Conservation (phyloP, 306 rosid genomes). For the Vicia sativa region DNA sequence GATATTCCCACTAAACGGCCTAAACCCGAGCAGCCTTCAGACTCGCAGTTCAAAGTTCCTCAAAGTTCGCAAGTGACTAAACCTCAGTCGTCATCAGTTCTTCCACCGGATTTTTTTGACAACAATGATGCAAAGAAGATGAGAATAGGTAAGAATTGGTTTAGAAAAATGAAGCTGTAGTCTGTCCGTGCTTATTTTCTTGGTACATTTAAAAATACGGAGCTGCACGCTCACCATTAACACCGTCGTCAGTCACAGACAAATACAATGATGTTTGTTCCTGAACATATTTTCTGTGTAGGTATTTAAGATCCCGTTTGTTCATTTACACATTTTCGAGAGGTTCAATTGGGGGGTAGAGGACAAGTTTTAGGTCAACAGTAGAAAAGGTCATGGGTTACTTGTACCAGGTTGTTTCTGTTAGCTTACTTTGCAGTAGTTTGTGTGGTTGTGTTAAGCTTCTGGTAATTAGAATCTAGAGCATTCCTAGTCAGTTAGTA, state of each 20-base stretch:
- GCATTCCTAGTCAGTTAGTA: neutral
- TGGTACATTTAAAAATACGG: slow-evolving; percentile 12
- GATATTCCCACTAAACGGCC: slow-evolving; percentile 39
- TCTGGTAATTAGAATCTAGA: neutral
- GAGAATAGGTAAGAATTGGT: slow-evolving; percentile 54
- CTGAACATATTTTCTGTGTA: no score
- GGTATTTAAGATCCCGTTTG: no score
- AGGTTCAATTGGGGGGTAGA: no score
- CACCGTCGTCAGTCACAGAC: no score
- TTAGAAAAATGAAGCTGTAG: slow-evolving; percentile 26
- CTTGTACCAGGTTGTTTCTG: neutral
- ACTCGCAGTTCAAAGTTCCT: slow-evolving; percentile 39
- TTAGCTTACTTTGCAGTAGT: neutral
- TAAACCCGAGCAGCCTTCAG: slow-evolving; percentile 46
- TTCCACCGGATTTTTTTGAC: slow-evolving; percentile 81
- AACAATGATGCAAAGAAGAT: slow-evolving; percentile 48
- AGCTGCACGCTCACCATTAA: no score
- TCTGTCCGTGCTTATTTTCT: neutral
- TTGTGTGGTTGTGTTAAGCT: neutral
- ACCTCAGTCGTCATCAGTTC: slow-evolving; percentile 60
- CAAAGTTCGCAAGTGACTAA: slow-evolving; percentile 40
- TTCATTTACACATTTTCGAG: no score
- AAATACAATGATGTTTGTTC: no score
- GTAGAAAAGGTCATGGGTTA: no score
- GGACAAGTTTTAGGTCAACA: no score